Percentiles rank a stretch among this genome's conserved stretches.
Conservation (phyloP, 192 early-diverging fungal genomes). For the Gonapodya sp. region DNA sequence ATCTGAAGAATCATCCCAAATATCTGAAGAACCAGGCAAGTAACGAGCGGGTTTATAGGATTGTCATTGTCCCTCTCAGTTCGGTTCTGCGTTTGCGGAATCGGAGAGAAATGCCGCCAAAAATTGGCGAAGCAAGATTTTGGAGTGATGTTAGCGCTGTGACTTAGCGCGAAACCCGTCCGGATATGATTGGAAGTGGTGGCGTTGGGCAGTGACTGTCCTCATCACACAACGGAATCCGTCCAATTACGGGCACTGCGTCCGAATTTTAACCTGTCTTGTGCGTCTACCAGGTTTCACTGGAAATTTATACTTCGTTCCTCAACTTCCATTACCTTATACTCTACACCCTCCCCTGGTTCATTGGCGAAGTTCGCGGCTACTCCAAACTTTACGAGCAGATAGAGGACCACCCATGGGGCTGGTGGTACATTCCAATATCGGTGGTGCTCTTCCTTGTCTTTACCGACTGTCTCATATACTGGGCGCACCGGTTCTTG, state of each 20-base stretch:
- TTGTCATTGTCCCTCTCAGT: not conserved
- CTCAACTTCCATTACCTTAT: constrained; percentile 72
- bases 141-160: too few relatives aligned
- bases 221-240: too few relatives aligned
- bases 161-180: too few relatives aligned
- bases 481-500: constrained; percentile 91
- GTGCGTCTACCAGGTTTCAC: not conserved
- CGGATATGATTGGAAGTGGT: too few relatives aligned
- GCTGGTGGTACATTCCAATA: constrained; percentile 60
- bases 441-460: constrained; percentile 67
- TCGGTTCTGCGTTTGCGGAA: too few relatives aligned
- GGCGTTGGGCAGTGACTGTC: too few relatives aligned
- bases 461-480: constrained; percentile 91
- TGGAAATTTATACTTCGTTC: constrained; percentile 71
- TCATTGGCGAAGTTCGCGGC: constrained; percentile 79
- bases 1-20: constrained; percentile 86
- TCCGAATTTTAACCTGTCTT: too few relatives aligned
- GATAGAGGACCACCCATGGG: constrained; percentile 42
- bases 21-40: constrained; percentile 80
- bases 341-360: constrained; percentile 81
- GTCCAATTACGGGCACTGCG: too few relatives aligned
- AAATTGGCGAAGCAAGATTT: too few relatives aligned
- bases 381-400: constrained; percentile 78
- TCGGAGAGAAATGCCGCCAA: too few relatives aligned
- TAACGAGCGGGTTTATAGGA: constrained; percentile 13